Percentiles rank a stretch among this genome's conserved stretches.
Conservation (phyloP, 352 stramenopile genomes). For the Phytophthora syringae region DNA sequence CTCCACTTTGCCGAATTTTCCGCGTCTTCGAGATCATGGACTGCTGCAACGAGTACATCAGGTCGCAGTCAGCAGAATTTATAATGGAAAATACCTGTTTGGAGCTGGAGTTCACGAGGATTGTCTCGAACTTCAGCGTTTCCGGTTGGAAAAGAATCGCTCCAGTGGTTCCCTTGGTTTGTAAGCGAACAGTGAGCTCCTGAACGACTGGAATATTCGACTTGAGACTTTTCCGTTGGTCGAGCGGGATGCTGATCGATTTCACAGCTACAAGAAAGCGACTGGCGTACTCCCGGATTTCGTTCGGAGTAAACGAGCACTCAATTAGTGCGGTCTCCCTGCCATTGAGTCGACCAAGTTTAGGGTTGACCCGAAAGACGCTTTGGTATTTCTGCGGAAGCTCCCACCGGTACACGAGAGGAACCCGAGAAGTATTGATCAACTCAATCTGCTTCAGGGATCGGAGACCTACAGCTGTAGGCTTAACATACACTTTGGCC, state of each 20-base stretch:
- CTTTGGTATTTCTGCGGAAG: constrained; percentile 62
- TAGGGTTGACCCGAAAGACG: constrained; percentile 72
- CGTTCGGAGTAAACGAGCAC: constrained; percentile 81
- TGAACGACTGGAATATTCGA: constrained; percentile 61
- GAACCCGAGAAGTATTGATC: constrained; percentile 84
- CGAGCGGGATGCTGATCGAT: constrained; percentile 66
- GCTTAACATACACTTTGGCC: constrained; percentile 80
- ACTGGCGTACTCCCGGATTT: constrained; percentile 75
- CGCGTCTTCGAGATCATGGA: constrained; percentile 33
- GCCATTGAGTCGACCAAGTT: constrained; percentile 81
- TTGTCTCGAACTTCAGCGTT: constrained; percentile 74
- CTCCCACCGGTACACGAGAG: constrained; percentile 86
- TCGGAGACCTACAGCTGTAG: constrained; percentile 79
- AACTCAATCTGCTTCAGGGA: constrained; percentile 63
- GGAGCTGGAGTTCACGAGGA: constrained; percentile 83
- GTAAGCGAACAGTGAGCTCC: constrained; percentile 61
- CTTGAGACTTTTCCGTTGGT: constrained; percentile 26
- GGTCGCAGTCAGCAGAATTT: constrained; percentile 85
- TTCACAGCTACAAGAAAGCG: constrained; percentile 74
- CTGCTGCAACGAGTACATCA: constrained; percentile 62
- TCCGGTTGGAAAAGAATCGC: constrained; percentile 84
- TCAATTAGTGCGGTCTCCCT: constrained; percentile 72
- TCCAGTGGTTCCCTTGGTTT: constrained; percentile 76
- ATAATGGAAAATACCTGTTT: constrained; percentile 72
- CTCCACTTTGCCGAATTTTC: constrained; percentile 1